phyloP scores from a whole-genome alignment of 2,329 filamentous ascomycete species.

The Colletotrichum cereale region DNA sequence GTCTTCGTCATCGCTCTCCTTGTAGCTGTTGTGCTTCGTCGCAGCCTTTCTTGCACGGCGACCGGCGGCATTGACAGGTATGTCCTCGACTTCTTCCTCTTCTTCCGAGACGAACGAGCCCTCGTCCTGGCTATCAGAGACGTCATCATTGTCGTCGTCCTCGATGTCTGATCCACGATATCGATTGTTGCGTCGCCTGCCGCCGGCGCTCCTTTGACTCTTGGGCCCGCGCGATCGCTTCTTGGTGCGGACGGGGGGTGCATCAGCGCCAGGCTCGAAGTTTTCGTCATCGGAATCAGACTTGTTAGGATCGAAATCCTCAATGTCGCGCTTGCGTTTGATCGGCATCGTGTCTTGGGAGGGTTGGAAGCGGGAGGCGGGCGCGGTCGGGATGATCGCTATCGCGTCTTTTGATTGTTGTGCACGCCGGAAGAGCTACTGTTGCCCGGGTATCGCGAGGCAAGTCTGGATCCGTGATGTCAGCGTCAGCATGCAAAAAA shows the following conservation, averaged over 20 bases:
- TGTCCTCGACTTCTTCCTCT: slow-evolving; percentile 55
- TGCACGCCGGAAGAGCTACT: slow-evolving; percentile 22
- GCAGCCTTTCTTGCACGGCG: slow-evolving; percentile 63
- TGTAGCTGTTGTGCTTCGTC: slow-evolving; percentile 60
- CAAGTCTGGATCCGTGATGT: neutral
- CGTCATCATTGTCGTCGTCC: slow-evolving; percentile 66
- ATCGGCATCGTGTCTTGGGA: slow-evolving; percentile 52
- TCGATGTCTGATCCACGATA: slow-evolving; percentile 74
- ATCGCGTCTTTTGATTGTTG: slow-evolving; percentile 26
- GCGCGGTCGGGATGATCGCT: slow-evolving; percentile 1
- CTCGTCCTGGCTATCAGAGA: slow-evolving; percentile 66
- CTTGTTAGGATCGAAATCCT: slow-evolving; percentile 74
- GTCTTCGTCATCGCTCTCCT: slow-evolving; percentile 58
- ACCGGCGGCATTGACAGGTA: slow-evolving; percentile 60
- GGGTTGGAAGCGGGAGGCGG: neutral
- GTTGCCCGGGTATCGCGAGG: slow-evolving; percentile 15
- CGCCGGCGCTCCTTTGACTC: slow-evolving; percentile 54
- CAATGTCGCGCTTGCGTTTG: slow-evolving; percentile 70
- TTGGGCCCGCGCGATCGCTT: slow-evolving; percentile 50
- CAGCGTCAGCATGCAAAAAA: slow-evolving; percentile 3
- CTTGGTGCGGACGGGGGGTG: slow-evolving; percentile 54
- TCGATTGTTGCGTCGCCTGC: slow-evolving; percentile 53
- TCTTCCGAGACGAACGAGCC: slow-evolving; percentile 61
- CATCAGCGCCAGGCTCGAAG: slow-evolving; percentile 67
- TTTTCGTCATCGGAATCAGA: slow-evolving; percentile 76